A percentile compares a stretch with the other conserved stretches of the same genome.
These are phyloP conservation scores for Penicillium canariense DNA, from an alignment of 495 filamentous ascomycete genomes.

Conservation along the genomic window DNA sequence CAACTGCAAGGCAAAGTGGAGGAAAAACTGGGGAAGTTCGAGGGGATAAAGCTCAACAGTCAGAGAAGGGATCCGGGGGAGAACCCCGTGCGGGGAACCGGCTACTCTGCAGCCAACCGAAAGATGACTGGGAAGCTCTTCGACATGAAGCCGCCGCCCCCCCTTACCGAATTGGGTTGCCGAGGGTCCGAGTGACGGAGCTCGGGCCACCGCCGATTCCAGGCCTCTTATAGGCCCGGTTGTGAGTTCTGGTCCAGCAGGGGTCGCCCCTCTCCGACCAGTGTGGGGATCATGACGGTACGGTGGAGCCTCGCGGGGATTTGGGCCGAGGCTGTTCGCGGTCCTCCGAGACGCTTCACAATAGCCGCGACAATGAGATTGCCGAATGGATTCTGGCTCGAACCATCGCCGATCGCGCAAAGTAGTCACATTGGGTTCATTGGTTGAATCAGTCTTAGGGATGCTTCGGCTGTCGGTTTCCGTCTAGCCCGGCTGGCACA, in stretches of 20 bases:
- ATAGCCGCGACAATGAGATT: no score
- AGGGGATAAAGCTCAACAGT: background rate
- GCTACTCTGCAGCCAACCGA: background rate
- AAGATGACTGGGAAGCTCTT: no score
- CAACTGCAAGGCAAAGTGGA: background rate
- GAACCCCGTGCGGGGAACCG: conserved; percentile 14
- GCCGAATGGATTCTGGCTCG: no score
- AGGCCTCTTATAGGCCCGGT: background rate
- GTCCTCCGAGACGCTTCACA: no score
- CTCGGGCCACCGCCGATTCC: background rate
- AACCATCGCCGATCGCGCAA: no score
- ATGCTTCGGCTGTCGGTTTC: no score
- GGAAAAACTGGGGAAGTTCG: background rate
- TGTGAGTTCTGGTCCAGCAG: background rate
- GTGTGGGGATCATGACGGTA: background rate
- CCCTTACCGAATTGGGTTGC: background rate
- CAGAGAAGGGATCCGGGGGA: background rate
- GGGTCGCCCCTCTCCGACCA: background rate
- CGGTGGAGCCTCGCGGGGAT: no score
- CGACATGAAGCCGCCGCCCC: no score
- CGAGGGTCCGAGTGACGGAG: background rate
- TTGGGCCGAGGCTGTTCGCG: no score
- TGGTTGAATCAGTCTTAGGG: no score
- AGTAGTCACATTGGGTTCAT: no score
- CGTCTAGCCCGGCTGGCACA: no score